Evolutionary conservation across 768 basidiomycete species (phyloP).

Genomic region (Suillus paluster): DNA sequence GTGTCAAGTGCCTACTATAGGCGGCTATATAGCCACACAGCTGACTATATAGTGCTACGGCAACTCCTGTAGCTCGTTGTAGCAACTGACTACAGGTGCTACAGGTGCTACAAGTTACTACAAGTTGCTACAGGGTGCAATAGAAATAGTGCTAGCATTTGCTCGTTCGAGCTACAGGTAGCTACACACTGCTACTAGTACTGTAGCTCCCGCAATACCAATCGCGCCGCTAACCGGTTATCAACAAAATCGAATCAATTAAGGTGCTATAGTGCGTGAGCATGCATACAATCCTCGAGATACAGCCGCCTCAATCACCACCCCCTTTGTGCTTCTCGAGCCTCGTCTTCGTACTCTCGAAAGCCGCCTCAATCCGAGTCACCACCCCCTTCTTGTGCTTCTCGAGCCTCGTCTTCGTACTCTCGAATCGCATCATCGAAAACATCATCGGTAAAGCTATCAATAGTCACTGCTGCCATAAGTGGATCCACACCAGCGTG

Average conservation of each 20-base stretch:
- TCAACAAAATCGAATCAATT: background rate
- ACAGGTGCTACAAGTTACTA: background rate
- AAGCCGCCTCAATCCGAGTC: too few species aligned
- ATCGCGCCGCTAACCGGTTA: background rate
- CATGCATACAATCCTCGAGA: background rate
- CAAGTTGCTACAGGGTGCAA: too few species aligned
- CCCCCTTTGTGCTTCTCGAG: too few species aligned
- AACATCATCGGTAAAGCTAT: background rate
- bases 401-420: slow-evolving; percentile 5
- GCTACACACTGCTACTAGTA: too few species aligned
- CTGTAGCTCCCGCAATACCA: background rate
- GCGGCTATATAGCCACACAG: background rate
- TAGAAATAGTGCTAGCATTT: too few species aligned
- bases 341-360: too few species aligned
- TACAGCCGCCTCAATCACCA: background rate
- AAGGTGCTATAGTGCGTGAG: background rate
- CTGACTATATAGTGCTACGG: background rate
- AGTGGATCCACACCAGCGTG: slow-evolving; percentile 8
- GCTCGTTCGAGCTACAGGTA: too few species aligned
- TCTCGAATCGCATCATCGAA: slow-evolving; percentile 9
- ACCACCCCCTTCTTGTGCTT: background rate
- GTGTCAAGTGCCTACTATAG: background rate
- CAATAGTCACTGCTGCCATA: background rate
- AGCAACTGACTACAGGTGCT: slow-evolving; percentile 2
- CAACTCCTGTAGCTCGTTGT: background rate